Percentiles rank a stretch among this genome's conserved stretches.
These are phyloP conservation scores for Leccinum variabile DNA, from an alignment of 1,284 basidiomycete species.

Conservation along the genomic window DNA sequence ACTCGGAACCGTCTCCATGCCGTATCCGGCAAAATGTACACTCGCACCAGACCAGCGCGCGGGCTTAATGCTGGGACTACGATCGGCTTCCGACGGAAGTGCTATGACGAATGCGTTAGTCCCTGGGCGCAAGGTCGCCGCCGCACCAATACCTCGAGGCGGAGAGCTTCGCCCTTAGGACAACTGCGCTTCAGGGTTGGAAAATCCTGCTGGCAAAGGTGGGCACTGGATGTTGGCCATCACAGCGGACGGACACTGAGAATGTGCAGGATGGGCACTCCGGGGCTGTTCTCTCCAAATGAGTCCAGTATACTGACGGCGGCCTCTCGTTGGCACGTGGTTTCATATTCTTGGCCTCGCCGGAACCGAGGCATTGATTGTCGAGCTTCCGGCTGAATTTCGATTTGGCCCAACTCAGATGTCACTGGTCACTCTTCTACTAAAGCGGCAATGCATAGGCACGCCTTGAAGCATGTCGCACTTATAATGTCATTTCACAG, in stretches of 20 bases:
- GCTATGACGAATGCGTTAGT: slow-evolving; percentile 34
- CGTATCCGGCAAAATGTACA: slow-evolving; percentile 12
- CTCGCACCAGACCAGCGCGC: slow-evolving; percentile 16
- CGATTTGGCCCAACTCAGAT: slow-evolving; percentile 7
- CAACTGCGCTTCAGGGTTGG: slow-evolving; percentile 36
- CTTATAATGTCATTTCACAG: slow-evolving; percentile 31
- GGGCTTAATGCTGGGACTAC: slow-evolving; percentile 28
- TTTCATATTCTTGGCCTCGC: slow-evolving; percentile 11
- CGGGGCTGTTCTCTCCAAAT: slow-evolving; percentile 15
- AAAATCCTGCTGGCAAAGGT: slow-evolving; percentile 19
- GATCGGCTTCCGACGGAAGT: slow-evolving; percentile 30
- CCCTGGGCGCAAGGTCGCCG: slow-evolving; percentile 32
- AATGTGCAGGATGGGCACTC: slow-evolving; percentile 9
- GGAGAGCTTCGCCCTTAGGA: slow-evolving; percentile 34
- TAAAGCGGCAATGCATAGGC: slow-evolving; percentile 21
- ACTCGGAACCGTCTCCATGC: slow-evolving; percentile 26
- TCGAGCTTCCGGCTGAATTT: slow-evolving; percentile 23
- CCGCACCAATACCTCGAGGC: slow-evolving; percentile 40
- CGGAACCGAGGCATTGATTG: slow-evolving; percentile 32
- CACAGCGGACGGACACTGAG: slow-evolving; percentile 19
- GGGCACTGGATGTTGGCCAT: slow-evolving; percentile 13
- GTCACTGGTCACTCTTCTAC: slow-evolving; percentile 4
- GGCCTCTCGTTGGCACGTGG: slow-evolving; percentile 23
- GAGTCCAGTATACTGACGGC: slow-evolving; percentile 13
- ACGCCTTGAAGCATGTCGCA: slow-evolving; percentile 28